Base-by-base conservation (phyloP, 805 yeast genomes). In the Yueomyces sinensis region DNA sequence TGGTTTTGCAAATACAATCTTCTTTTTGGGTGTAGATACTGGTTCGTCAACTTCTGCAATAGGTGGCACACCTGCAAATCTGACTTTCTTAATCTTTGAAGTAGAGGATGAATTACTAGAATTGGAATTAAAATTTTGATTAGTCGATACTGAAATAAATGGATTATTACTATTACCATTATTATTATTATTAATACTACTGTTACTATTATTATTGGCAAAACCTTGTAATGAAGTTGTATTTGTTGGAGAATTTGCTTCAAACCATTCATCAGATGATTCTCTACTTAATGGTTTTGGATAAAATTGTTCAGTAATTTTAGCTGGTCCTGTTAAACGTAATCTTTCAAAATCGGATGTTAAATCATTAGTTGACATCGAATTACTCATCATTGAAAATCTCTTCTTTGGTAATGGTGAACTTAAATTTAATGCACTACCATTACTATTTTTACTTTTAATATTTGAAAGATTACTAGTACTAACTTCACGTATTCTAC, bases 41-140 rank as follows among this genome's bases (percentile, higher is more conserved):
- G 50, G 47, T 14, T 54, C 45, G 34, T 56, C 61, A 14, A 47
- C 44, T 2, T 39, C 43, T 1, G 48, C 38, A 49, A 55, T 47
- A 6, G 62, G 60, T 4, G 61, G 57, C 1, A 57, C 62, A 11
- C 61, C 61, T 4, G 43, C 36, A 37, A 57, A 57, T 20, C 61
- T 46, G 3, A 57, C 62, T 31, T 47, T 56, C 40, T 54, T 54
- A 4, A 40, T n/a, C 14, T 13, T 13, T 13, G 28, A 11, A 25
- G 28, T 9, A 9, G 28, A 13, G 5, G 6, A 6, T 5, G 15
- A 13, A n/a, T 25, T 25, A 11, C 11, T 7, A 11, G 7, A 7
- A 20, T 7, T 11, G 7, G 24, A 20, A 20, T 20, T 7, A 7
- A 20, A 7, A 11, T 7, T 20, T 7, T 11, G 11, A 20, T 20